These are phyloP conservation scores for Lentinula guzmanii DNA, from an alignment of 768 basidiomycete genomes.

Conservation along the genomic window DNA sequence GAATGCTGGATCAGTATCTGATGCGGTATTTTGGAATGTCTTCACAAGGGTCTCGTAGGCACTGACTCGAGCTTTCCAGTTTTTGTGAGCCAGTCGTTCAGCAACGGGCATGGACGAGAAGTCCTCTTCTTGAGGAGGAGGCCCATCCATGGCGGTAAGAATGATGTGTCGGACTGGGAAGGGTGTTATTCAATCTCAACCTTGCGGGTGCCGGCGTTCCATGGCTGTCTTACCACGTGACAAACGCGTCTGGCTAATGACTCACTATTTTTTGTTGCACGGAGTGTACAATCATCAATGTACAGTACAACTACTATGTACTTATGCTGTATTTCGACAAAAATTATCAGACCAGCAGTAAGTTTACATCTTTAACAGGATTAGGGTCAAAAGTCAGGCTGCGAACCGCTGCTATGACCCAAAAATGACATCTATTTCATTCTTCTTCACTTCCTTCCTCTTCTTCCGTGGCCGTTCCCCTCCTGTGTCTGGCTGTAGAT, in stretches of 20 bases:
- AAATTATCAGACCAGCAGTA: too few relatives aligned
- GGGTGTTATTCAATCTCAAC: neutral
- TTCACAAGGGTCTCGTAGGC: constrained; percentile 87
- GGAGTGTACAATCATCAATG: too few relatives aligned
- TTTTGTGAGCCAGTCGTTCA: constrained; percentile 88
- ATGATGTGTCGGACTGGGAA: neutral
- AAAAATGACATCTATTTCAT: constrained; percentile 73
- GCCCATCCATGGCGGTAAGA: constrained; percentile 70
- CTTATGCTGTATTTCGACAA: too few relatives aligned
- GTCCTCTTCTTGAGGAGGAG: constrained; percentile 90
- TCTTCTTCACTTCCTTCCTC: constrained; percentile 29
- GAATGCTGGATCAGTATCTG: constrained; percentile 93
- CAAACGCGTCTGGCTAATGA: neutral
- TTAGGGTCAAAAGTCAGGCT: neutral
- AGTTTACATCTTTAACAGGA: too few relatives aligned
- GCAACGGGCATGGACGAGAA: constrained; percentile 73
- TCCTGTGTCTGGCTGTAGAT: neutral
- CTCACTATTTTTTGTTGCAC: neutral
- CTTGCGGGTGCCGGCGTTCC: neutral
- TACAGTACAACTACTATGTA: neutral
- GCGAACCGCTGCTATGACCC: constrained; percentile 33
- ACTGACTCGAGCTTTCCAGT: constrained; percentile 97
- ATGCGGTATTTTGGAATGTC: constrained; percentile 82
- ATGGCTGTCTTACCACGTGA: neutral
- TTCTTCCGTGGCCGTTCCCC: constrained; percentile 17